A percentile compares a stretch with the other conserved stretches of the same genome.
Conservation (phyloP, 108 stramenopile species). For the Pseudonitzschia pungens region DNA sequence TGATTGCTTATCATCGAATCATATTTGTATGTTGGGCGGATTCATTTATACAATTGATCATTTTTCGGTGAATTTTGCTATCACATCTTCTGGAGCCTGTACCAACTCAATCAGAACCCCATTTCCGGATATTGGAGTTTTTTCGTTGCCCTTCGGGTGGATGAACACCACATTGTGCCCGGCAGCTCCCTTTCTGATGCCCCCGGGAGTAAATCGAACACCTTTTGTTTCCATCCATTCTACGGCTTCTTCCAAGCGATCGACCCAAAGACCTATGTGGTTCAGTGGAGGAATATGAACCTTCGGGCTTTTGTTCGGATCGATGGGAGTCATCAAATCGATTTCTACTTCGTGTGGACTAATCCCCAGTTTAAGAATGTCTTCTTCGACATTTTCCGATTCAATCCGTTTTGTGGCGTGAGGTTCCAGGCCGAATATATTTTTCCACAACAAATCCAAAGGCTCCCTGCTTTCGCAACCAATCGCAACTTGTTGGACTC, state of each 20-base stretch:
- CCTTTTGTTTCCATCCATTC: constrained; percentile 82
- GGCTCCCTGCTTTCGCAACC: constrained; percentile 70
- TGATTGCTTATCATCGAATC: too few relatives aligned
- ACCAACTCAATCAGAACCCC: constrained; percentile 97
- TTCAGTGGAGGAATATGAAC: constrained; percentile 92
- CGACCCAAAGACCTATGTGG: constrained; percentile 98
- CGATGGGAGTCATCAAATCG: constrained; percentile 96
- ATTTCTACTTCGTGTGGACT: constrained; percentile 86
- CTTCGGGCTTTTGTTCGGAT: constrained; percentile 75
- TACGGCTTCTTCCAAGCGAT: constrained; percentile 85
- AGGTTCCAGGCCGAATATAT: constrained; percentile 80
- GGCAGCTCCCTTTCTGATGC: constrained; percentile 92
- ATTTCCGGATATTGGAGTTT: constrained; percentile 83
- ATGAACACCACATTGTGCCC: constrained; percentile 96
- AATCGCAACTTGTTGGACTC: constrained; percentile 96
- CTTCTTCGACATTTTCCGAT: constrained; percentile 97
- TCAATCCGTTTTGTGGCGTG: constrained; percentile 61
- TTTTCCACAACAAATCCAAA: constrained; percentile 81
- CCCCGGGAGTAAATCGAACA: constrained; percentile 87
- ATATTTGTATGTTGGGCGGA: too few relatives aligned
- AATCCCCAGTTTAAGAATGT: constrained; percentile 86
- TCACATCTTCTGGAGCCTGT: constrained; percentile 94
- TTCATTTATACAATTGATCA: too few relatives aligned
- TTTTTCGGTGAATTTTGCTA: constrained; percentile 36
- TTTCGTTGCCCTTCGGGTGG: constrained; percentile 95